Evolutionary conservation across 306 rosid species (phyloP).

Genomic region (Dryas drummondii): DNA sequence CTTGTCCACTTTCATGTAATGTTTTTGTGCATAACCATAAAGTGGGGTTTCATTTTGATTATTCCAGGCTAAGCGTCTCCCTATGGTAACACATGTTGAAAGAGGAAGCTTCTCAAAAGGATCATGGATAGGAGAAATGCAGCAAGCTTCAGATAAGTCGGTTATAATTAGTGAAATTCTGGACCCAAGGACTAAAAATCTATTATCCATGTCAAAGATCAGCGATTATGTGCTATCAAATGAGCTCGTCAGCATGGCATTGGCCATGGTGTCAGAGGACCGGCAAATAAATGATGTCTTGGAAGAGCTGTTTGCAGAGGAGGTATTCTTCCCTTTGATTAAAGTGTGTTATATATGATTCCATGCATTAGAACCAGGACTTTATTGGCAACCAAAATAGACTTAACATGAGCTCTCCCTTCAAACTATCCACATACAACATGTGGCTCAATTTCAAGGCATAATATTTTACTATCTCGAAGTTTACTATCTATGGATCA

Average conservation of each 20-base stretch:
- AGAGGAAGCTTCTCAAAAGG: slow-evolving; percentile 79
- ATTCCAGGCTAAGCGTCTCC: slow-evolving; percentile 82
- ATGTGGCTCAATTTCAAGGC: background rate
- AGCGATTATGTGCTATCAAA: slow-evolving; percentile 90
- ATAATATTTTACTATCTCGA: background rate
- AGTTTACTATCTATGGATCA: too few relatives aligned
- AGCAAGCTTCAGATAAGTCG: slow-evolving; percentile 82
- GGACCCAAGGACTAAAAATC: slow-evolving; percentile 92
- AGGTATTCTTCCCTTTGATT: slow-evolving; percentile 48
- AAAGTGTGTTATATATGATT: background rate
- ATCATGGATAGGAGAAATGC: slow-evolving; percentile 96
- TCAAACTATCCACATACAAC: background rate
- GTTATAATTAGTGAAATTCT: slow-evolving; percentile 88
- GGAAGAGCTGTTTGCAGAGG: slow-evolving; percentile 91
- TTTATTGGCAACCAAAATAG: background rate
- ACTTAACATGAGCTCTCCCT: background rate
- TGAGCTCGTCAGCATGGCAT: slow-evolving; percentile 96
- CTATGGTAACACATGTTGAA: slow-evolving; percentile 47
- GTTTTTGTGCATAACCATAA: too few relatives aligned
- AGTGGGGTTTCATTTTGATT: slow-evolving; percentile 6
- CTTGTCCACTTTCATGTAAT: too few relatives aligned
- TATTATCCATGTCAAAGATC: slow-evolving; percentile 81
- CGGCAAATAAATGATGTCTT: slow-evolving; percentile 82
- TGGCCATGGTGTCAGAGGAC: slow-evolving; percentile 95
- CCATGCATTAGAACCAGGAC: background rate